Percentiles rank a stretch among this genome's conserved stretches.
phyloP scores from a whole-genome alignment of 495 filamentous ascomycete genomes.

The Aspergillus carlsbadensis region DNA sequence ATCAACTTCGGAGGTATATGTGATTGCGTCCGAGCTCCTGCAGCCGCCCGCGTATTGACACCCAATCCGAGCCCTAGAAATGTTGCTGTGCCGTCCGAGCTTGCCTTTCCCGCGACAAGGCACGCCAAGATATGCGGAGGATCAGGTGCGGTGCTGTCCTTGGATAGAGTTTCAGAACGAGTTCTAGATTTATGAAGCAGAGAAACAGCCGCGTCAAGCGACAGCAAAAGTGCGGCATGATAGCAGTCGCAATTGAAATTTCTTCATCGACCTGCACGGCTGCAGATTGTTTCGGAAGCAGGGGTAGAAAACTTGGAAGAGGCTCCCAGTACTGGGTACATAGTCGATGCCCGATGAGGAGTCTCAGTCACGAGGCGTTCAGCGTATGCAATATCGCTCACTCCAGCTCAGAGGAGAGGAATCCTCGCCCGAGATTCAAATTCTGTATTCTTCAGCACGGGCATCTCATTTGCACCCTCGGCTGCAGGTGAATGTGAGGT shows the following conservation, averaged over 20 bases:
- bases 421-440: not conserved
- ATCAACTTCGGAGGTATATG: constrained; percentile 25
- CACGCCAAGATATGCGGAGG: constrained; percentile 31
- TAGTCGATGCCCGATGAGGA: constrained; percentile 32
- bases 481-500: too few species aligned
- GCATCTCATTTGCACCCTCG: too few species aligned
- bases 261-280: not conserved
- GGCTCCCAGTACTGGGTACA: constrained; percentile 29
- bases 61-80: constrained; percentile 32
- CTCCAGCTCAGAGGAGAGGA: constrained; percentile 22
- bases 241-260: not conserved
- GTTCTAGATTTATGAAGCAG: constrained; percentile 22
- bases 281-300: constrained; percentile 22
- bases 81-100: constrained; percentile 21
- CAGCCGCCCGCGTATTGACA: constrained; percentile 28
- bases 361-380: constrained; percentile 32
- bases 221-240: not conserved
- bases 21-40: constrained; percentile 32
- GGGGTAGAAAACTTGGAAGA: constrained; percentile 18
- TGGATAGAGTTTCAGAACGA: constrained; percentile 29
- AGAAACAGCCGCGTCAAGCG: constrained; percentile 23
- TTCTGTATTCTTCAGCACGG: not conserved
- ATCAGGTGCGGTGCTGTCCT: constrained; percentile 27
- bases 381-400: constrained; percentile 22
- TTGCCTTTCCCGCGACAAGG: constrained; percentile 35